Evolutionary conservation across 768 basidiomycete genomes (phyloP).

Genomic region (Obba rivulosa): DNA sequence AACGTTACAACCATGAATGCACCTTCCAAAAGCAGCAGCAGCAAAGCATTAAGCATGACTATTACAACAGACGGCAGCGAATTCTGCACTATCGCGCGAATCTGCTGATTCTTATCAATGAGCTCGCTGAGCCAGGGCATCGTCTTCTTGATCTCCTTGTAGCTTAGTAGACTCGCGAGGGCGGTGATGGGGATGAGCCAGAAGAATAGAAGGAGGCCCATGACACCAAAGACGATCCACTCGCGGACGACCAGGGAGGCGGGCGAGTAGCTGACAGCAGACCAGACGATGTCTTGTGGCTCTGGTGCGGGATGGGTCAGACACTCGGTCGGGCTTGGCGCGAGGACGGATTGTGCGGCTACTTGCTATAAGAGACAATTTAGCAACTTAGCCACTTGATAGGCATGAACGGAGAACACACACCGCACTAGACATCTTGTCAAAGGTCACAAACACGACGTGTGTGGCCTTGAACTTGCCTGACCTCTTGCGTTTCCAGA

Average conservation of each 20-base stretch:
- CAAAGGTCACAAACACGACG: conserved; percentile 93
- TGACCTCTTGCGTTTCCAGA: conserved; percentile 62
- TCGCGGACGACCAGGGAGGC: conserved; percentile 60
- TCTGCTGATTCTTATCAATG: conserved; percentile 75
- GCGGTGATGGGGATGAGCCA: conserved; percentile 91
- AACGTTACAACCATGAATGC: conserved; percentile 4
- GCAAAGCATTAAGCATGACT: conserved; percentile 80
- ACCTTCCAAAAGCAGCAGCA: conserved; percentile 92
- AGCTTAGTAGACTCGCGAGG: conserved; percentile 83
- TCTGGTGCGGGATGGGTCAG: conserved; percentile 81
- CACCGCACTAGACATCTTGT: conserved; percentile 90
- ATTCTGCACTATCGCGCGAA: conserved; percentile 89
- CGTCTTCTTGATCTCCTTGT: conserved; percentile 86
- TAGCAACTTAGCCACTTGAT: background rate
- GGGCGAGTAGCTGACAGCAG: conserved; percentile 71
- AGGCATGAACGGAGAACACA: conserved; percentile 22
- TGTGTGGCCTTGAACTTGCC: conserved; percentile 80
- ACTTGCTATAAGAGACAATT: conserved; percentile 54
- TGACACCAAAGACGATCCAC: conserved; percentile 60
- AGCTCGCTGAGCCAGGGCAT: conserved; percentile 84
- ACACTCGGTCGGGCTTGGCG: conserved; percentile 58
- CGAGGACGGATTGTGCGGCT: conserved; percentile 79
- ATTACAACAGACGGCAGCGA: conserved; percentile 89
- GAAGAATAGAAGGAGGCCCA: conserved; percentile 75
- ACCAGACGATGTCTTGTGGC: conserved; percentile 94